Base-by-base conservation (phyloP, 208 protist genomes). In the Strigomonas culicis region DNA sequence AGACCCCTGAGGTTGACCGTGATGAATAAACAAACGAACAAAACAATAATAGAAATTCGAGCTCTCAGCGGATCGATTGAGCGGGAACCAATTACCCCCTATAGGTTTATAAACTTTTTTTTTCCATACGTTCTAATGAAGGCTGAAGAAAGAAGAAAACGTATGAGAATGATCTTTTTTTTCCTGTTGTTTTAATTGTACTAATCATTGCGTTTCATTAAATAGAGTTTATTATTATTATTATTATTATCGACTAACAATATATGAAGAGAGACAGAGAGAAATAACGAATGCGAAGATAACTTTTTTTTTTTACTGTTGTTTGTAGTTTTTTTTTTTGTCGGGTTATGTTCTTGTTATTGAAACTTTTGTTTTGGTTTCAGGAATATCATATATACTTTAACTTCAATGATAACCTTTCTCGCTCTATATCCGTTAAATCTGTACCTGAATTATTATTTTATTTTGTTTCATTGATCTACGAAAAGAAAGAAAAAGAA, bases 1-100 rank as follows among this genome's bases (percentile, higher is more conserved):
- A 74, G 32, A 73, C 66, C 34, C 63, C 63, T 0, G 80, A 79
- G 39, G 68, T 71, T 53, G n/a, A 36, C 22, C 51, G 24, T 28
- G n/a, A 24, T 17, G 34, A 59, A 44, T 25, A 6, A 2, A 30
- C 17, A 8, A 28, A 44, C 46, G 2, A 15, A 21, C 52, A 58
- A 61, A 39, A 36, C 6, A 61, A 10, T 41, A 31, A 11, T 11
- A 41, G 30, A 34, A 21, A 58, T 24, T 55, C 46, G 4, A 64
- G 59, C 21, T 19, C n/a, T n/a, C n/a, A n/a, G n/a, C n/a, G n/a
- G n/a, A n/a, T n/a, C n/a, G n/a, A n/a, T n/a, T n/a, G n/a, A n/a
- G n/a, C n/a, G 10, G 22, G 10, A 28, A 25, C 13, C 10, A 55
- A 25, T 21, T 7, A 59, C 53, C 27, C 53, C 30, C 4, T 25